Percentiles rank a stretch among this genome's conserved stretches.
phyloP scores from a whole-genome alignment of 345 rosid genomes.

The Conringia planisiliqua region DNA sequence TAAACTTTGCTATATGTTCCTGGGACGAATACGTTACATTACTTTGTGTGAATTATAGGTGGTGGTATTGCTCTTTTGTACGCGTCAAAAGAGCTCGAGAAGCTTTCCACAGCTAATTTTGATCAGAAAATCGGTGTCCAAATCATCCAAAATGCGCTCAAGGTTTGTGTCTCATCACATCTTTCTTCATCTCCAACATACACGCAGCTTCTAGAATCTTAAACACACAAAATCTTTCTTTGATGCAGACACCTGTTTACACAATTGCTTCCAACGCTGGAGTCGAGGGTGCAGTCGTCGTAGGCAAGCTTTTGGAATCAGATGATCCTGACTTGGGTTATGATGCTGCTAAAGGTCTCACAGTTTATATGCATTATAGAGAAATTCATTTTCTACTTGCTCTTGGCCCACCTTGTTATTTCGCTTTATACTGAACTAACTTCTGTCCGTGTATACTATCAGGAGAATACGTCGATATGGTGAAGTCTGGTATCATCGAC shows the following conservation, averaged over 20 bases:
- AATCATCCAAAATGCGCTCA: conserved; percentile 92
- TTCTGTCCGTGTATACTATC: neutral
- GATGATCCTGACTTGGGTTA: conserved; percentile 84
- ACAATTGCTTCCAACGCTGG: conserved; percentile 89
- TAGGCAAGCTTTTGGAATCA: conserved; percentile 90
- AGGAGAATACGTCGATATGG: conserved; percentile 97
- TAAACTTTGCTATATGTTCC: neutral
- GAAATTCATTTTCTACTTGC: neutral
- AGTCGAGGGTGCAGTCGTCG: conserved; percentile 94
- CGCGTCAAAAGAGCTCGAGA: conserved; percentile 86
- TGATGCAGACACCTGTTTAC: conserved; percentile 72
- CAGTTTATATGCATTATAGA: neutral
- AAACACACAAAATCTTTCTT: neutral
- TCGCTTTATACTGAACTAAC: neutral
- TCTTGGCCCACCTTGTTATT: neutral
- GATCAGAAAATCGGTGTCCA: conserved; percentile 98
- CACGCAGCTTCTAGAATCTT: neutral
- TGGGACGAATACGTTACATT: neutral
- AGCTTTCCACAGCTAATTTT: conserved; percentile 72
- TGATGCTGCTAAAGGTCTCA: conserved; percentile 91
- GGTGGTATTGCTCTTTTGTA: conserved; percentile 96
- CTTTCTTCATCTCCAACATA: neutral
- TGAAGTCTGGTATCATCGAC: conserved; percentile 86
- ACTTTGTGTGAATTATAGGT: conserved; percentile 38
- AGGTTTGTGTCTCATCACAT: conserved; percentile 44